Evolutionary conservation across 2,329 filamentous ascomycete genomes (phyloP), one percentile per base, ranked within the genome.

Genomic region (Trichoderma atrobrunneum): DNA sequence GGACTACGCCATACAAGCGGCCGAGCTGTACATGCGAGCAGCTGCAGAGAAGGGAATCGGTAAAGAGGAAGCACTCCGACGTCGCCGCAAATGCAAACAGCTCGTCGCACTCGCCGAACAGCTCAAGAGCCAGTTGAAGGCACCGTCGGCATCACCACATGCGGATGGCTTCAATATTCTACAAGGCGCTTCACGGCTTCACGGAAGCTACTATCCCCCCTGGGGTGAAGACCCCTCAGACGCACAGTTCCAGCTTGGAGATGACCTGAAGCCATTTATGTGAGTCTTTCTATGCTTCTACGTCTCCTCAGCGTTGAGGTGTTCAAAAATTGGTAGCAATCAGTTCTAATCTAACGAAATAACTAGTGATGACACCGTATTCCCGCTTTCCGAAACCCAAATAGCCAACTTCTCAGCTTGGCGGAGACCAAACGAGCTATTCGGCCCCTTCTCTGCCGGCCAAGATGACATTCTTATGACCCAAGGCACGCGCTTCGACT

Each of bases 151-250:
- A 4, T 32, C 70, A 7, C 26, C 34, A 11, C 34, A 24, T 6
- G 12, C n/a, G 18, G 24, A 39, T 69, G 66, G 71, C 39, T 36
- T 62, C 24, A 4, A 73, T 10, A 90, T 98, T 65, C 81, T 98
- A 10, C 84, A 93, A 2, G 90, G 91, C 78, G 90, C 91, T 4
- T 96, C 95, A 5, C 91, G 90, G 70, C 86, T 99, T 24, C 93
- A 97, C 78, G 93, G 92, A 0, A 92, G 90, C 77, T 86, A 92
- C 24, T 98, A 97, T 76, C 94, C 92, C 12, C 94, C 93, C 0
- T 99, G 96, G 96, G 87, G 87, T n/a, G 81, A 81, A 2, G 84
- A 89, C 32, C 91, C 93, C 1, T 79, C 81, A 4, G 80, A 87
- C 0, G 80, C 85, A 5, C 88, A 92, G 34, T 97, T 98, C 76